Evolutionary conservation across 164 flowering plant genomes (phyloP).

Genomic region (Nymphaea colorata): DNA sequence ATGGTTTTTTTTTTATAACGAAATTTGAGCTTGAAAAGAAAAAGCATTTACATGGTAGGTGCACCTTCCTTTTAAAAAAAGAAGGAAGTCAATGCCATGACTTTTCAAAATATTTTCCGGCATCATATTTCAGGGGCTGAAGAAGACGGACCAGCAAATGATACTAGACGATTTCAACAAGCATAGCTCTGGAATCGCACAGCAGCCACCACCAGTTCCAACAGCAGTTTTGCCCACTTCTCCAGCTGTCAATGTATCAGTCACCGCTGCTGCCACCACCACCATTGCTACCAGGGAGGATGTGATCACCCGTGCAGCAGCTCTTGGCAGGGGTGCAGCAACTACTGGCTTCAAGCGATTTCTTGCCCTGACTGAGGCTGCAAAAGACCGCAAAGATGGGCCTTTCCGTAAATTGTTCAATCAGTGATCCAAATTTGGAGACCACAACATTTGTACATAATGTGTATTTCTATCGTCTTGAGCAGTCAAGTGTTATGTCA

Average conservation of each 20-base stretch:
- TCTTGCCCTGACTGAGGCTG: slow-evolving; percentile 94
- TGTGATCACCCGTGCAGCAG: slow-evolving; percentile 89
- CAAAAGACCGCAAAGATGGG: slow-evolving; percentile 92
- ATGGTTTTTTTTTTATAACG: no score
- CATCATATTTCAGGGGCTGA: slow-evolving; percentile 48
- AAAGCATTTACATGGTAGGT: no score
- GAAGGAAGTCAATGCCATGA: no score
- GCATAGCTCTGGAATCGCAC: slow-evolving; percentile 41
- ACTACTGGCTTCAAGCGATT: slow-evolving; percentile 90
- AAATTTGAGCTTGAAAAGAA: no score
- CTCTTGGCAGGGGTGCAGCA: slow-evolving; percentile 94
- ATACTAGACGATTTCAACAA: slow-evolving; percentile 92
- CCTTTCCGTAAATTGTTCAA: slow-evolving; percentile 87
- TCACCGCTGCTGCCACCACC: slow-evolving; percentile 17
- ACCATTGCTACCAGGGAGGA: slow-evolving; percentile 73
- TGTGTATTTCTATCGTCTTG: no score
- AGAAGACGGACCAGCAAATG: slow-evolving; percentile 79
- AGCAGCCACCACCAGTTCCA: slow-evolving; percentile 35
- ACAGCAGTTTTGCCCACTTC: slow-evolving; percentile 20
- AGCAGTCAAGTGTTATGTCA: neutral
- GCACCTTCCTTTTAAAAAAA: no score
- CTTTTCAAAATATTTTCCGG: no score
- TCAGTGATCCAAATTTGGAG: slow-evolving; percentile 20
- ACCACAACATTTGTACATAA: neutral
- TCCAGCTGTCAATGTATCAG: slow-evolving; percentile 9